These are phyloP conservation scores for Dactylella cylindrospora DNA, from an alignment of 2,329 filamentous ascomycete species.

Conservation along the genomic window DNA sequence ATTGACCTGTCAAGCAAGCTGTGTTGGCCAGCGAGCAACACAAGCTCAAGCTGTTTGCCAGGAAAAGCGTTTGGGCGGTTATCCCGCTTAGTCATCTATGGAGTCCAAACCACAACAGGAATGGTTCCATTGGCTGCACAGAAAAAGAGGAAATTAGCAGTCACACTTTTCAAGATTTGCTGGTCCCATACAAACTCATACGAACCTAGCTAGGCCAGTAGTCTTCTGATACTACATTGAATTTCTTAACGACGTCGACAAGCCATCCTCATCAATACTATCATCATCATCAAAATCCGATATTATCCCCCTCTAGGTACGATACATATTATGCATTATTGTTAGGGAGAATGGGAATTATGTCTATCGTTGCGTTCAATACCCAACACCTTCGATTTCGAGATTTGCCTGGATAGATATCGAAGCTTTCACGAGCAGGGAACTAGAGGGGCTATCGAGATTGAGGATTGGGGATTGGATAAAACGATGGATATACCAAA, in stretches of 20 bases:
- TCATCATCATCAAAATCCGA: slow-evolving; percentile 39
- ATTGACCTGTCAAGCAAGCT: not conserved
- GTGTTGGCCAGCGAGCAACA: slow-evolving; percentile 1
- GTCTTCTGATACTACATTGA: slow-evolving; percentile 36
- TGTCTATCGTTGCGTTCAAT: too few species aligned
- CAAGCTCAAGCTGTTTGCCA: not conserved
- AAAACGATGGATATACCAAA: slow-evolving; percentile 11
- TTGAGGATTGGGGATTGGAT: slow-evolving; percentile 9
- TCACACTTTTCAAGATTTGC: slow-evolving; percentile 44
- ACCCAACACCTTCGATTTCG: too few species aligned
- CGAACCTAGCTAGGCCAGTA: slow-evolving; percentile 14
- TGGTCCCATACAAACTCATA: slow-evolving; percentile 8
- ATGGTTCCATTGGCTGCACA: too few species aligned
- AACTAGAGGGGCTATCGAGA: slow-evolving; percentile 12
- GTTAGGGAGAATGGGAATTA: too few species aligned
- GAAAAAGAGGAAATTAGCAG: slow-evolving; percentile 34
- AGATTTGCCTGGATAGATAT: slow-evolving; percentile 10
- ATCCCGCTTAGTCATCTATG: too few species aligned
- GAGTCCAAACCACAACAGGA: too few species aligned
- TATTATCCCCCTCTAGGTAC: slow-evolving; percentile 33
- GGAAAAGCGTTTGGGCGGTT: not conserved
- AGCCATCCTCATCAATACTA: slow-evolving; percentile 31
- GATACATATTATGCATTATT: too few species aligned
- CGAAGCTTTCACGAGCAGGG: slow-evolving; percentile 5
- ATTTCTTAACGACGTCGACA: slow-evolving; percentile 36